Evolutionary conservation across 345 rosid species (phyloP).

Genomic region (Eucalyptus tenuipes): DNA sequence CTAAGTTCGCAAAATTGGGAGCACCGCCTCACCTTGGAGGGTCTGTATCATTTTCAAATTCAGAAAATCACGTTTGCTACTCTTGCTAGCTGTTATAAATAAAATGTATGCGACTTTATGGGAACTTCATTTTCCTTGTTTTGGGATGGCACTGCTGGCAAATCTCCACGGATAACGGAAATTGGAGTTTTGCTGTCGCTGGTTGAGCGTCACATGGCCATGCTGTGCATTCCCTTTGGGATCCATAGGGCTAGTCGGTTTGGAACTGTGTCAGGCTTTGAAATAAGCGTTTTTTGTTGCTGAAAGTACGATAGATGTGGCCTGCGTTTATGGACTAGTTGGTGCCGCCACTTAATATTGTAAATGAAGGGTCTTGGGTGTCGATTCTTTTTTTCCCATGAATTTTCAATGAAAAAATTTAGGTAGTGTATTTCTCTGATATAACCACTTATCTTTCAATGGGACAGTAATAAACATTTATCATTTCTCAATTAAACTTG

Average conservation of each 20-base stretch:
- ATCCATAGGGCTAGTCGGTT: background rate
- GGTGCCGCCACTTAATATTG: background rate
- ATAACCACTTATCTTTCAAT: background rate
- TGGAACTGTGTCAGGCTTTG: background rate
- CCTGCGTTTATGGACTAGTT: background rate
- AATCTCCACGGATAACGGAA: background rate
- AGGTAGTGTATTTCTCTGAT: background rate
- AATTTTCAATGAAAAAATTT: background rate
- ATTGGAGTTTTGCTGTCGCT: background rate
- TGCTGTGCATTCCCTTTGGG: background rate
- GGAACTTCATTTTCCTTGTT: background rate
- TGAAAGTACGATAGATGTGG: background rate
- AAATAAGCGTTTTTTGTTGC: background rate
- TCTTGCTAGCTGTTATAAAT: background rate
- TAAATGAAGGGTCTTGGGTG: background rate
- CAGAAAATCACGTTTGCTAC: background rate
- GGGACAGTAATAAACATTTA: background rate
- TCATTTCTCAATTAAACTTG: background rate
- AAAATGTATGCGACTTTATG: background rate
- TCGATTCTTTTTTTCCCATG: background rate
- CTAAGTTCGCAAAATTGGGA: background rate
- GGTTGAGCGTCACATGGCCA: background rate
- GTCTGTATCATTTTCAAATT: background rate
- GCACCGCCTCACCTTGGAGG: background rate
- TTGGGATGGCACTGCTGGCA: background rate